These are phyloP conservation scores for Marasmius sp. DNA, from an alignment of 1,284 basidiomycete genomes.

Conservation along the genomic window DNA sequence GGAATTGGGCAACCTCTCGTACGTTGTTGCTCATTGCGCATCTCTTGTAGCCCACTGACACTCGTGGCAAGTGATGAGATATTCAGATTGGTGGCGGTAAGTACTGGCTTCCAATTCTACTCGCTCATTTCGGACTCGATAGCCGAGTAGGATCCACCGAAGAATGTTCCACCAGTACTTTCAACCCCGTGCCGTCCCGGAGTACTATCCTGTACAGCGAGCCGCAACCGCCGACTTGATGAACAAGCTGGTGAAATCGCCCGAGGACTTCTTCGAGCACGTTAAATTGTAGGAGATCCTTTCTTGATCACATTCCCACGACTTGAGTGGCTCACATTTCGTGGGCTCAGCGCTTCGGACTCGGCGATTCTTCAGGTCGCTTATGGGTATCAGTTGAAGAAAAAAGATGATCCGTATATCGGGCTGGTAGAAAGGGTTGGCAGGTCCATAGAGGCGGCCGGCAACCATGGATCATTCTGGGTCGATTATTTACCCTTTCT, in stretches of 20 bases:
- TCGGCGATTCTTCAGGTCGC: slow-evolving; percentile 25
- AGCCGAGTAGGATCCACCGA: slow-evolving; percentile 15
- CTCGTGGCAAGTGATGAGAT: slow-evolving; percentile 19
- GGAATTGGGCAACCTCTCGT: slow-evolving; percentile 27
- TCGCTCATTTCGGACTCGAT: background rate
- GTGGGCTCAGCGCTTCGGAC: slow-evolving; percentile 19
- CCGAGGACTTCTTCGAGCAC: slow-evolving; percentile 24
- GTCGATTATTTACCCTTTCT: slow-evolving; percentile 27
- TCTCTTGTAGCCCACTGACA: background rate
- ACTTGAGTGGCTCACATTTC: background rate
- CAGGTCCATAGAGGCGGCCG: background rate
- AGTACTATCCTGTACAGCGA: slow-evolving; percentile 15
- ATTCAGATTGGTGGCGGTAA: slow-evolving; percentile 29
- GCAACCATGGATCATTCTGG: slow-evolving; percentile 24
- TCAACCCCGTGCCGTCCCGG: slow-evolving; percentile 10
- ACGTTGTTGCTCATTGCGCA: background rate
- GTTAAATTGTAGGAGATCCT: slow-evolving; percentile 23
- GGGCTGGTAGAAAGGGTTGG: slow-evolving; percentile 18
- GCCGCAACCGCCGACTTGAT: slow-evolving; percentile 16
- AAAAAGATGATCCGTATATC: slow-evolving; percentile 28
- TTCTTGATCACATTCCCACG: background rate
- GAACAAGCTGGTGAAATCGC: slow-evolving; percentile 17
- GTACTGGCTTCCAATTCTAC: background rate
- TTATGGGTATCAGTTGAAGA: slow-evolving; percentile 27
- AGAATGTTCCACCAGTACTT: slow-evolving; percentile 22